These are phyloP conservation scores for Kodamaea ohmeri DNA, from an alignment of 1,139 yeast species.

Conservation along the genomic window DNA sequence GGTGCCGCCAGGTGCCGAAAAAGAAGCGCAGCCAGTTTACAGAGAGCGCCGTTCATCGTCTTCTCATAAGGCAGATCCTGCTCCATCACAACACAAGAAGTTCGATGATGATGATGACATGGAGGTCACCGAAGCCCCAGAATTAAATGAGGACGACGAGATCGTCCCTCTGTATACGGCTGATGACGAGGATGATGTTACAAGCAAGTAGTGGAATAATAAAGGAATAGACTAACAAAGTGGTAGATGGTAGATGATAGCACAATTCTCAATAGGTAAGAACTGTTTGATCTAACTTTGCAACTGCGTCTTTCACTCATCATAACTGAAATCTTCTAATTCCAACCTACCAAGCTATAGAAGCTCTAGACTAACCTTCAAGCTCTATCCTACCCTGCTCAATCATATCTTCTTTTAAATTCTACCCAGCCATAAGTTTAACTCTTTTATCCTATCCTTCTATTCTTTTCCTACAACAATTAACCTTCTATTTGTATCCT, in stretches of 20 bases:
- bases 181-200: constrained; percentile 28
- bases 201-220: constrained; percentile 23
- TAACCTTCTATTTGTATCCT: too few relatives aligned
- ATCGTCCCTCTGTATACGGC: constrained; percentile 17
- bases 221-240: constrained; percentile 8
- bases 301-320: neutral
- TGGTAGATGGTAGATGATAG: too few relatives aligned
- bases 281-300: too few relatives aligned
- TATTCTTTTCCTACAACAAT: too few relatives aligned
- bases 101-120: constrained; percentile 24
- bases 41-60: constrained; percentile 30
- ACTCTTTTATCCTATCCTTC: too few relatives aligned
- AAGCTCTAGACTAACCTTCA: too few relatives aligned
- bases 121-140: constrained; percentile 26
- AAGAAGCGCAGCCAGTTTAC: constrained; percentile 52
- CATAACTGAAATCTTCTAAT: too few relatives aligned
- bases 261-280: too few relatives aligned
- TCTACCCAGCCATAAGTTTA: too few relatives aligned
- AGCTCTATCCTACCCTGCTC: too few relatives aligned
- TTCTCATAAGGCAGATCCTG: constrained; percentile 14
- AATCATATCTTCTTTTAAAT: too few relatives aligned
- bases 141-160: constrained; percentile 21
- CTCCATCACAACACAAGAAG: constrained; percentile 41
- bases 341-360: too few relatives aligned
- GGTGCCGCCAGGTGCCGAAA: constrained; percentile 57